Percentiles rank a stretch among this genome's conserved stretches.
Conservation (phyloP, 768 basidiomycete species). For the Collybiopsis luxurians region DNA sequence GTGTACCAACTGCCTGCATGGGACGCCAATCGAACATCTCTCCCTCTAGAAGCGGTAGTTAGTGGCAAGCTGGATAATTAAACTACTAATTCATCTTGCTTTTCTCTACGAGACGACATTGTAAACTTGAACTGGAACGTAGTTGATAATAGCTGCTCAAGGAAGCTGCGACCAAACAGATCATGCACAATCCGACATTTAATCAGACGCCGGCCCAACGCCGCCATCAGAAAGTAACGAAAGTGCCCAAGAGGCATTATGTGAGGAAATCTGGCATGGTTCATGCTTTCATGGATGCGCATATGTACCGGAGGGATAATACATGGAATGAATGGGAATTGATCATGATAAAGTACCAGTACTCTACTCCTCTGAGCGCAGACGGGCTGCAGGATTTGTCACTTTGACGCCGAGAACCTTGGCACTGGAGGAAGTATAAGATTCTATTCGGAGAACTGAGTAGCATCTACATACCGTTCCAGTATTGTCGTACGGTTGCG, state of each 20-base stretch:
- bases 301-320: slow-evolving; percentile 41
- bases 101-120: neutral
- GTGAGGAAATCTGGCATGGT: slow-evolving; percentile 11
- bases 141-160: slow-evolving; percentile 6
- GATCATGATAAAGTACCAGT: slow-evolving; percentile 31
- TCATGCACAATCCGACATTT: too few species aligned
- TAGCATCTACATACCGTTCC: slow-evolving; percentile 58
- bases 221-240: too few species aligned
- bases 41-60: neutral
- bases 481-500: slow-evolving; percentile 91
- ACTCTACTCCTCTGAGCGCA: slow-evolving; percentile 90
- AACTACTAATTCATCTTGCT: neutral
- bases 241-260: too few species aligned
- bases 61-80: neutral
- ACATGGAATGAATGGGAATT: slow-evolving; percentile 43
- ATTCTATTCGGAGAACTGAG: slow-evolving; percentile 1
- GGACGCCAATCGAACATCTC: slow-evolving; percentile 50
- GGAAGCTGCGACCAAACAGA: neutral
- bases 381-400: slow-evolving; percentile 87
- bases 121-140: slow-evolving; percentile 5
- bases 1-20: slow-evolving; percentile 95
- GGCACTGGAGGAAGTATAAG: slow-evolving; percentile 46
- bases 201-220: too few species aligned
- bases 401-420: slow-evolving; percentile 89
- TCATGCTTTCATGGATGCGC: slow-evolving; percentile 46